Evolutionary conservation across 108 stramenopile genomes (phyloP), one percentile per base, ranked within the genome.

Genomic region (Seminavis robusta): DNA sequence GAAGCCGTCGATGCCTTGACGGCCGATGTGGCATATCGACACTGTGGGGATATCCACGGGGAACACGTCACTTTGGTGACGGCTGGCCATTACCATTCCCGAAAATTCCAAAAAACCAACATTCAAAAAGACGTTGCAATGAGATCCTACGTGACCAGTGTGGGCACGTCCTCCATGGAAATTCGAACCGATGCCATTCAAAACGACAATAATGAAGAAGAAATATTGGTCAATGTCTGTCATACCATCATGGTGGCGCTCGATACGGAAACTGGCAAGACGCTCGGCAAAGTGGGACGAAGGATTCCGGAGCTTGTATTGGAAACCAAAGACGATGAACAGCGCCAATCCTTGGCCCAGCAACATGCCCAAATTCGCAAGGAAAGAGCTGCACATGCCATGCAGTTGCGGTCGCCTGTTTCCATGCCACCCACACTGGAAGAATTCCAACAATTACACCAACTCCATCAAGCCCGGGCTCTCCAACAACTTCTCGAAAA

Each of bases 1-100:
- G 29, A 32, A n/a, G 28, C 15, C 16, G 52, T 54, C 33, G 52
- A 54, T 31, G 52, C 52, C 27, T 38, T 54, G 33, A 54, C 52
- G 11, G 52, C 52, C 4, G 52, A 54, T 31, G 52, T 36, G 27
- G 52, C 52, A 13, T 54, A 54, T 31, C 31, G 31, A 3, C 52
- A 54, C 17, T 8, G 10, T 36, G 34, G 10, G 10, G 34, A 8
- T 13, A 36, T n/a, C 13, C 3, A 54, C 3, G 52, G 32, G 2
- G 52, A 54, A 16, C 13, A 54, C 32, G 19, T 54, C 33, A 20
- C 52, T 2, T 31, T 54, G 29, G 52, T 54, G 32, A 54, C 52
- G 33, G 52, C 52, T 21, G 31, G 33, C 2, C 52, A 54, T 17
- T 36, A 21, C 13, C 29, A 54, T 38, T 54, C 52, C n/a, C 52